phyloP scores from a whole-genome alignment of 140 eudicot species.

The Ambrosia hybrid region DNA sequence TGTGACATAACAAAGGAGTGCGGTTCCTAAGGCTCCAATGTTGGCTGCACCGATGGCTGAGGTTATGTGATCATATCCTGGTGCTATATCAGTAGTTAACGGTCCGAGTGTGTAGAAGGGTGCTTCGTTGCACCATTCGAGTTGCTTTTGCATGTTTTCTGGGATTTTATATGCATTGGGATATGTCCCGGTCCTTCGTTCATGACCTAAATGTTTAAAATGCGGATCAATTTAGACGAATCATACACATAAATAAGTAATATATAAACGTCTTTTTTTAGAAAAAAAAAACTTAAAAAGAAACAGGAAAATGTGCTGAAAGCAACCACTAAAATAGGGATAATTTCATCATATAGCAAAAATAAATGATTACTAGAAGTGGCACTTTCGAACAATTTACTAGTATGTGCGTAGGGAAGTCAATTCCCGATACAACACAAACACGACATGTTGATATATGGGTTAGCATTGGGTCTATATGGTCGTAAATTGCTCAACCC shows the following conservation, averaged over 20 bases:
- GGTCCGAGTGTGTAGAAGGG: conserved; percentile 99
- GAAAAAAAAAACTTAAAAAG: too few species aligned
- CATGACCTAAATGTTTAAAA: conserved; percentile 59
- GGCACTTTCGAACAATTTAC: too few species aligned
- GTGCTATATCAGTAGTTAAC: conserved; percentile 93
- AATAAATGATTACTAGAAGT: too few species aligned
- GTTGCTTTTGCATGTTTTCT: conserved; percentile 94
- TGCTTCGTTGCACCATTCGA: conserved; percentile 97
- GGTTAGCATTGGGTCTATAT: too few species aligned
- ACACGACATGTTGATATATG: too few species aligned
- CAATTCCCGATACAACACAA: too few species aligned
- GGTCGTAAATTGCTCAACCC: too few species aligned
- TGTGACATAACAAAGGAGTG: conserved; percentile 92
- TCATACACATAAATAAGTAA: not conserved
- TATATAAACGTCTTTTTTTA: too few species aligned
- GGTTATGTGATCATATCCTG: conserved; percentile 96
- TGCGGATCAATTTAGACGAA: not conserved
- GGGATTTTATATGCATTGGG: conserved; percentile 96
- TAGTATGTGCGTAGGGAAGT: too few species aligned
- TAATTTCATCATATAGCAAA: too few species aligned
- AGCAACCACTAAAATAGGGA: too few species aligned
- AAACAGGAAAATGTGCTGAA: too few species aligned
- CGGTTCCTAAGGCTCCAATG: conserved; percentile 97
- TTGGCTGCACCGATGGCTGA: conserved; percentile 99
- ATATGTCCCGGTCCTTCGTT: conserved; percentile 98